Evolutionary conservation across 2,329 filamentous ascomycete genomes (phyloP), one percentile per base, ranked within the genome.

Genomic region (Aspergillus vadensis): DNA sequence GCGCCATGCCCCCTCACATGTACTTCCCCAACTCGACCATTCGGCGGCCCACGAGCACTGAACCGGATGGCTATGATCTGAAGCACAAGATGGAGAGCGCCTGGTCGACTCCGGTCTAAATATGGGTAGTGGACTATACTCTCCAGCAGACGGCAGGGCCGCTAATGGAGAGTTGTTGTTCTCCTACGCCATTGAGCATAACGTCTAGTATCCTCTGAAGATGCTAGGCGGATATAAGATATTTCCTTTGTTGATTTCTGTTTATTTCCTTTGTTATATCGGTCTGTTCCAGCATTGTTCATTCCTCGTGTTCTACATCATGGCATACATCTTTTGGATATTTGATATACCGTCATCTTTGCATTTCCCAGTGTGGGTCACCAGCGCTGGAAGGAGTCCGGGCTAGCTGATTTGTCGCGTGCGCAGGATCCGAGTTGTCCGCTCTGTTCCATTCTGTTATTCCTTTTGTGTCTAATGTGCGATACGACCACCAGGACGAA

Each of bases 41-140:
- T 67, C 86, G 90, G 59, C 84, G 90, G 61, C 88, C 89, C 4
- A 88, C 90, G 67, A 92, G 90, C 81, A 86, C 90, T 3, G 90
- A 95, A 72, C 87, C 89, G 6, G 82, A 86, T 57, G 81, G 84
- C 58, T 90, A 88, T 67, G 86, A 88, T 48, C 79, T 85, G 64
- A 89, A 87, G 74, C 81, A 85, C 25, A 74, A 72, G 58, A 60
- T 76, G 59, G 69, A 76, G 51, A 70, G 71, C 53, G 65, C 70
- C 49, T 78, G 76, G 76, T 72, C 75, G 14, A 76, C 76, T 23
- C 61, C 75, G 9, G 74, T 77, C 23, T 74, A 69, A 53, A 38
- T 50, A 39, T 51, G 47, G 53, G 17, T 44, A 44, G n/a, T 32
- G 5, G 10, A 44, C 38, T 14, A 19, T 14, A n/a, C 23, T 32